phyloP scores from a whole-genome alignment of 805 yeast species.

The Candida peoriensis region DNA sequence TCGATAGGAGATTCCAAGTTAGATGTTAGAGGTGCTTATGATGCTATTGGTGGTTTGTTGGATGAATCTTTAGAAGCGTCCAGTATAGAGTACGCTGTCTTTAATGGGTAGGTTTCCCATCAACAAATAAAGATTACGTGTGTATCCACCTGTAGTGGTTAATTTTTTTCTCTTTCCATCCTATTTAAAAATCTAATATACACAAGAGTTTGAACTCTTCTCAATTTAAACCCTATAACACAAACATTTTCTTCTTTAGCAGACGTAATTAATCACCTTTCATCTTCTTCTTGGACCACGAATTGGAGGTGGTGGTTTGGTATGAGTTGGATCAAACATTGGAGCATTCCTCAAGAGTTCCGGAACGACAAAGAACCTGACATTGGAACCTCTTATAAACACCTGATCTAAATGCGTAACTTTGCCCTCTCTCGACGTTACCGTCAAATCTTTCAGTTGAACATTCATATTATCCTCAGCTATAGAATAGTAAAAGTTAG shows the following conservation, averaged over 20 bases:
- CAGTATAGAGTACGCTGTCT: conserved; percentile 19
- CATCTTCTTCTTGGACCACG: conserved; percentile 49
- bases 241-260: no score
- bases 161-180: no score
- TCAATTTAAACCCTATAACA: background rate
- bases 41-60: conserved; percentile 12
- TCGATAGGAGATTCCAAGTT: conserved; percentile 6
- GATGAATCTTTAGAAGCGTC: conserved; percentile 16
- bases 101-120: conserved; percentile 9
- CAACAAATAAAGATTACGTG: no score
- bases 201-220: background rate
- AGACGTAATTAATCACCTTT: no score
- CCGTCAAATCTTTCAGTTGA: conserved; percentile 73
- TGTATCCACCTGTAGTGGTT: background rate
- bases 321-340: conserved; percentile 58
- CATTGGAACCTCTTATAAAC: conserved; percentile 87
- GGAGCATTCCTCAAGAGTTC: conserved; percentile 89
- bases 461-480: conserved; percentile 91
- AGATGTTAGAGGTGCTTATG: conserved; percentile 9
- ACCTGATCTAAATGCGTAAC: conserved; percentile 77
- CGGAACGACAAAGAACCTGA: conserved; percentile 80
- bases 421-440: conserved; percentile 71
- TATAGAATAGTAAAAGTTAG: conserved; percentile 8
- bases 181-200: background rate
- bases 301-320: conserved; percentile 68